Conservation (phyloP, 1,284 basidiomycete species). For the Ceratobasidium sp. region DNA sequence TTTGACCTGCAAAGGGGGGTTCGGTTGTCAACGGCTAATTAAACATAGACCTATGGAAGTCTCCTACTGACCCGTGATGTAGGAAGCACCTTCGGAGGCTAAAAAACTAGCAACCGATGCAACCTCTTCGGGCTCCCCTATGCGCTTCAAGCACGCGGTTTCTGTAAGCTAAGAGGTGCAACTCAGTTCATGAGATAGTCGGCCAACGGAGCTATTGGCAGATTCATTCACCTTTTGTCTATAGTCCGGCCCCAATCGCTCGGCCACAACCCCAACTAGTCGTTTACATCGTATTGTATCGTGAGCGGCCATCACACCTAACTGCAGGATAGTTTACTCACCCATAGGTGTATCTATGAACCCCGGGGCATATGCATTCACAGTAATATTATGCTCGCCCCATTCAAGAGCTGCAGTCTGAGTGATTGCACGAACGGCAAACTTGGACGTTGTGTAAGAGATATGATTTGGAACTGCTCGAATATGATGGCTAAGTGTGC, state of each 20-base stretch:
- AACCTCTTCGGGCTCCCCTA: slow-evolving; percentile 49
- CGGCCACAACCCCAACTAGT: slow-evolving; percentile 14
- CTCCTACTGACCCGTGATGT: slow-evolving; percentile 49
- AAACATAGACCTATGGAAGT: not conserved
- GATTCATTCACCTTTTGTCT: slow-evolving; percentile 26
- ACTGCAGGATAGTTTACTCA: slow-evolving; percentile 5
- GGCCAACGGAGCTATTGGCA: slow-evolving; percentile 20
- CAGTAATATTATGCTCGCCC: slow-evolving; percentile 48
- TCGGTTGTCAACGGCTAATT: not conserved
- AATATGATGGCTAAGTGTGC: too few species aligned
- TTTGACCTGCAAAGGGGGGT: not conserved
- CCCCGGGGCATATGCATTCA: slow-evolving; percentile 50
- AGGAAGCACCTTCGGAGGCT: slow-evolving; percentile 49
- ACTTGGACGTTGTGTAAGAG: slow-evolving; percentile 53
- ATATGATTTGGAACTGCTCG: not conserved
- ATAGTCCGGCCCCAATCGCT: slow-evolving; percentile 19
- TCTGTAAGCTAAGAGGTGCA: not conserved
- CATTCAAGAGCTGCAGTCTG: slow-evolving; percentile 53
- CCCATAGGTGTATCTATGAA: slow-evolving; percentile 45
- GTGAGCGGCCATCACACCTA: not conserved
- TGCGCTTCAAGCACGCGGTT: slow-evolving; percentile 33
- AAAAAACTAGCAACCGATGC: slow-evolving; percentile 48
- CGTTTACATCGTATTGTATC: not conserved
- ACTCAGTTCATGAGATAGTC: not conserved
- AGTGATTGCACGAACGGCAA: slow-evolving; percentile 55